A percentile compares a stretch with the other conserved stretches of the same genome.
Evolutionary conservation across 2,329 filamentous ascomycete genomes (phyloP).

Genomic region (Xylaria sp.): DNA sequence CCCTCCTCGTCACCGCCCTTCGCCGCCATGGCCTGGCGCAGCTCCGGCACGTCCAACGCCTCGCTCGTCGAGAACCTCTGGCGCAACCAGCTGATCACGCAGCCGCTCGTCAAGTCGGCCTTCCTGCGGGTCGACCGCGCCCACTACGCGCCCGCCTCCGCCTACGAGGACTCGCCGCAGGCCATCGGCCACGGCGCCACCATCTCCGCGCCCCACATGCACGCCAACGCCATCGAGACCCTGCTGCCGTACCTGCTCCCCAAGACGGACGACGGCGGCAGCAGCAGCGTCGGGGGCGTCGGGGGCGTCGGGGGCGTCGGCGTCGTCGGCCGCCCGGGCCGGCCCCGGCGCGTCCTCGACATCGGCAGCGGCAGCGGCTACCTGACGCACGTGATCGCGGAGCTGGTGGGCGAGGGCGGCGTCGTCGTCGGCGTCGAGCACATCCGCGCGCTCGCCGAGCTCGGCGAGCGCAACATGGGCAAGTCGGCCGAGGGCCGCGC

Average conservation of each 20-base stretch:
- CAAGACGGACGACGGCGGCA: not conserved
- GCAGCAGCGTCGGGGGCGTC: not conserved
- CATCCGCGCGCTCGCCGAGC: slow-evolving; percentile 63
- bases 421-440: slow-evolving; percentile 76
- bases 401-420: slow-evolving; percentile 62
- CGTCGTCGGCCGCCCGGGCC: slow-evolving; percentile 22
- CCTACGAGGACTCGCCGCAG: slow-evolving; percentile 68
- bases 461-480: slow-evolving; percentile 67
- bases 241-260: slow-evolving; percentile 50
- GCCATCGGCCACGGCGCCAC: slow-evolving; percentile 58
- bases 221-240: slow-evolving; percentile 56
- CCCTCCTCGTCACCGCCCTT: not conserved
- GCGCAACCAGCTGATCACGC: slow-evolving; percentile 71
- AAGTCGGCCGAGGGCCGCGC: slow-evolving; percentile 61
- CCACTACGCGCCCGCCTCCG: slow-evolving; percentile 71
- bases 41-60: slow-evolving; percentile 73
- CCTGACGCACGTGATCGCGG: slow-evolving; percentile 83
- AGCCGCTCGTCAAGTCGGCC: slow-evolving; percentile 72
- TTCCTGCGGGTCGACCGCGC: slow-evolving; percentile 86
- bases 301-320: not conserved
- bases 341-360: slow-evolving; percentile 63
- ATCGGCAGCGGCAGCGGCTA: slow-evolving; percentile 80
- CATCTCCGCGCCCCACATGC: slow-evolving; percentile 65
- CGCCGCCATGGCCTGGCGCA: slow-evolving; percentile 83
- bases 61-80: slow-evolving; percentile 79